Base-by-base conservation (phyloP, 176 grass and related monocot species). In the Hordeum marinum region DNA sequence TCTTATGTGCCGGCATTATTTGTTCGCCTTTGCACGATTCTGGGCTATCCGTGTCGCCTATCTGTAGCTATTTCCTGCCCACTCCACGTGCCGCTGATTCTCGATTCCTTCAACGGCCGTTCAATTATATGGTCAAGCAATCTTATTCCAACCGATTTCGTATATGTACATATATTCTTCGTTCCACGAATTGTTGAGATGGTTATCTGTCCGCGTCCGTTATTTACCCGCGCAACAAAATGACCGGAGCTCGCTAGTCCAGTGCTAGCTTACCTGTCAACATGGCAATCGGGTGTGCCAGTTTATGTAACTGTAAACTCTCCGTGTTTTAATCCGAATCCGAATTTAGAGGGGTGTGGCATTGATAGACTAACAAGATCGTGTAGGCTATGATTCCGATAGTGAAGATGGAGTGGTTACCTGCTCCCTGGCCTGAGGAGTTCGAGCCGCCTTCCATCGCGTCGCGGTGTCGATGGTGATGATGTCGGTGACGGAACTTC, bases 1-100 rank as follows among this genome's bases (percentile, higher is more conserved):
- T 52, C 29, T 75, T 32, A 75, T 52, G 25, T 75, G 72, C 72
- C 72, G 72, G 72, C 4, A 6, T 75, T 75, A 75, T 75, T 75
- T 75, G 43, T 32, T 26, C 21, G 3, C 42, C 43, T 75, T 75
- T 75, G 43, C 15, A 75, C 72, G 72, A 54, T 75, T 75, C 72
- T 6, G 45, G 31, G 18, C 25, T 54, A 75, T 75, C 45, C 45
- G 11, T 52, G 72, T 12, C 46, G 72, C 45, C 43, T 31, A 52
- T 18, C 45, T 26, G 45, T 54, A 21, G 72, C 27, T 45, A 32
- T 75, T 75, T 32, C 72, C 43, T 7, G 25, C 17, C 31, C 72
- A 54, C 25, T 75, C 45, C 72, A 54, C 26, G 45, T 75, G 72
- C 45, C 20, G 9, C 45, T 6, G 27, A 34, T 75, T 75, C 72